Percentiles rank a stretch among this genome's conserved stretches.
phyloP scores from a whole-genome alignment of 108 stramenopile species.

The Cafeteria roenbergensis region DNA sequence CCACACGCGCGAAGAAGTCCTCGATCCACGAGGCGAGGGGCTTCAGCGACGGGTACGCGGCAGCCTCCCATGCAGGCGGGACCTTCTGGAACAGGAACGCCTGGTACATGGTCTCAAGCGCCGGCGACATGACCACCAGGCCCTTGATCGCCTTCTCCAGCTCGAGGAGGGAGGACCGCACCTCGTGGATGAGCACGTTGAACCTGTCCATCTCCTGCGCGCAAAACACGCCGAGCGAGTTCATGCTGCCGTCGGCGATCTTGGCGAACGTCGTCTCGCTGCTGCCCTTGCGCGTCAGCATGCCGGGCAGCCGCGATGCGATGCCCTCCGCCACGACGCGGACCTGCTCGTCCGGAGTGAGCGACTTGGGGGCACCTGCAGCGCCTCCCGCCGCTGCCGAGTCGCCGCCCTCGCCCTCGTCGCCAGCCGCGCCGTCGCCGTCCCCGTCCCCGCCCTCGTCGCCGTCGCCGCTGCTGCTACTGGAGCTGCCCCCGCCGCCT shows the following conservation, averaged over 20 bases:
- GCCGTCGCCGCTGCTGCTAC: slow-evolving; percentile 15
- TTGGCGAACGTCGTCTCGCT: slow-evolving; percentile 28
- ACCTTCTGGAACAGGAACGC: slow-evolving; percentile 38
- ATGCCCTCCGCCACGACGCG: slow-evolving; percentile 20
- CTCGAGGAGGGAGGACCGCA: slow-evolving; percentile 28
- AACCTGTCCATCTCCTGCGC: slow-evolving; percentile 40
- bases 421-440: background rate
- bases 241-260: slow-evolving; percentile 34
- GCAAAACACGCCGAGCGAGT: slow-evolving; percentile 36
- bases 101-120: slow-evolving; percentile 42
- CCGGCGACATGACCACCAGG: slow-evolving; percentile 39
- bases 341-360: slow-evolving; percentile 23
- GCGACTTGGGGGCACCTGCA: background rate
- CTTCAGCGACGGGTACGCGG: slow-evolving; percentile 46
- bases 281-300: slow-evolving; percentile 15
- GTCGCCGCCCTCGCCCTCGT: slow-evolving; percentile 21
- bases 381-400: slow-evolving; percentile 18
- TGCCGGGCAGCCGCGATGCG: slow-evolving; percentile 23
- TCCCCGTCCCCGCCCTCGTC: slow-evolving; percentile 21
- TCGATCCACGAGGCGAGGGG: slow-evolving; percentile 47
- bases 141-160: slow-evolving; percentile 37
- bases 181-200: slow-evolving; percentile 30
- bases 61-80: slow-evolving; percentile 35
- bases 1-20: slow-evolving; percentile 36
- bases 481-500: slow-evolving; percentile 15